Conservation (phyloP, 208 protist species). For the Leishmania mexicana region DNA sequence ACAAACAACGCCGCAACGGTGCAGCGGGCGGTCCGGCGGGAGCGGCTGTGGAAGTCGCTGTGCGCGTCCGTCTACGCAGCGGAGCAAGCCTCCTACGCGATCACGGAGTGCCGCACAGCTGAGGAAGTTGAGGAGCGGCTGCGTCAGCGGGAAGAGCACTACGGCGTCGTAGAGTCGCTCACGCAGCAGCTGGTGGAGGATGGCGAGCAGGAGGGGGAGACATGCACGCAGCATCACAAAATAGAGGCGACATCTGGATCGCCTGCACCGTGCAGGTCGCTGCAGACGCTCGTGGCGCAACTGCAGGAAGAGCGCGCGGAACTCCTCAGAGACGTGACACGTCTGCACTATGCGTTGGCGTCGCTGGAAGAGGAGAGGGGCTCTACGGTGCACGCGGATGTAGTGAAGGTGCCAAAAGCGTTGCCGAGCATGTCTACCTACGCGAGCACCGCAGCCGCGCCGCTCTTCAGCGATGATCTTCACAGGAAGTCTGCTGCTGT, state of each 20-base stretch:
- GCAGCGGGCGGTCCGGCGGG: slow-evolving; percentile 37
- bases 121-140: slow-evolving; percentile 39
- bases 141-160: slow-evolving; percentile 41
- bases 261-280: slow-evolving; percentile 5
- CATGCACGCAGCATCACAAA: background rate
- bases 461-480: background rate
- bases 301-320: slow-evolving; percentile 24
- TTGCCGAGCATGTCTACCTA: background rate
- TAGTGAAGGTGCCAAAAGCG: background rate
- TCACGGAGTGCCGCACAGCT: slow-evolving; percentile 40
- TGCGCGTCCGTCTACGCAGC: slow-evolving; percentile 60
- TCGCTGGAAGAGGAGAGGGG: slow-evolving; percentile 2
- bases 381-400: background rate
- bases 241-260: background rate
- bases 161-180: slow-evolving; percentile 47
- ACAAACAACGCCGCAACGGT: slow-evolving; percentile 8
- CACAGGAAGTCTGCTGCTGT: background rate
- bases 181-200: slow-evolving; percentile 44
- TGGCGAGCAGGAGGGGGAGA: background rate
- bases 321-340: slow-evolving; percentile 17
- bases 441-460: background rate
- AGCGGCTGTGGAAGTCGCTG: slow-evolving; percentile 62
- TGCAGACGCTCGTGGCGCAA: slow-evolving; percentile 15
- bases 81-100: slow-evolving; percentile 56
- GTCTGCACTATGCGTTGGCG: slow-evolving; percentile 13